Percentiles rank a stretch among this genome's conserved stretches.
phyloP scores from a whole-genome alignment of 176 grass and related monocot genomes.

The Tillandsia leiboldiana region DNA sequence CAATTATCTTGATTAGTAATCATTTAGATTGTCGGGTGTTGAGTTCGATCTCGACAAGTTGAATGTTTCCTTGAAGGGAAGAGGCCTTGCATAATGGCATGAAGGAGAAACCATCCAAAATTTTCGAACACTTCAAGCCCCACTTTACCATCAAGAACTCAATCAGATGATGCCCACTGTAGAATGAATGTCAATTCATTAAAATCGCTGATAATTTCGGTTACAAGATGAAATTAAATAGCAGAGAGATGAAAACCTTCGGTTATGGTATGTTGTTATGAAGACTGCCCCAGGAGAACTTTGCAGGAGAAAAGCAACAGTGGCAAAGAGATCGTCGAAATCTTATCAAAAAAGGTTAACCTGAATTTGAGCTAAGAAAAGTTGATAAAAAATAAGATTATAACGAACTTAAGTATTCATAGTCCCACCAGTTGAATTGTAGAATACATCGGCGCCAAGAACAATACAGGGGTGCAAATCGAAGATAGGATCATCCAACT shows the following conservation, averaged over 20 bases:
- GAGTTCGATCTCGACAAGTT: conserved; percentile 58
- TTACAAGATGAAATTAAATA: background rate
- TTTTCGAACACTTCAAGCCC: conserved; percentile 66
- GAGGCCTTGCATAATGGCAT: conserved; percentile 56
- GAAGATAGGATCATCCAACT: conserved; percentile 56
- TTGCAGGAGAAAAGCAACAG: conserved; percentile 56
- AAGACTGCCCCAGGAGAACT: conserved; percentile 45
- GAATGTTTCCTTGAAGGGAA: conserved; percentile 61
- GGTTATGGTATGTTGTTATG: conserved; percentile 81
- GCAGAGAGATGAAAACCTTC: conserved; percentile 33
- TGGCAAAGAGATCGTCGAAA: conserved; percentile 68
- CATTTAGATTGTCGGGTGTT: conserved; percentile 25
- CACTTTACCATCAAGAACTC: conserved; percentile 93
- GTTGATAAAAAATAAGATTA: background rate
- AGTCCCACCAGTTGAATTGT: conserved; percentile 52
- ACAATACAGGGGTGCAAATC: conserved; percentile 63
- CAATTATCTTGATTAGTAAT: background rate
- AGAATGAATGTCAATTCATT: background rate
- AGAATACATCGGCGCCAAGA: conserved; percentile 80
- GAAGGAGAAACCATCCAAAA: conserved; percentile 72
- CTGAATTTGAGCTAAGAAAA: background rate
- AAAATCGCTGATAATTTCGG: background rate
- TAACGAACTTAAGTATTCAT: background rate
- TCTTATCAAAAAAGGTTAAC: conserved; percentile 30
- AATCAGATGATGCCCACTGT: conserved; percentile 78